A percentile compares a stretch with the other conserved stretches of the same genome.
Conservation (phyloP, 441 rosid genomes). For the Cnidoscolus chayamansa region DNA sequence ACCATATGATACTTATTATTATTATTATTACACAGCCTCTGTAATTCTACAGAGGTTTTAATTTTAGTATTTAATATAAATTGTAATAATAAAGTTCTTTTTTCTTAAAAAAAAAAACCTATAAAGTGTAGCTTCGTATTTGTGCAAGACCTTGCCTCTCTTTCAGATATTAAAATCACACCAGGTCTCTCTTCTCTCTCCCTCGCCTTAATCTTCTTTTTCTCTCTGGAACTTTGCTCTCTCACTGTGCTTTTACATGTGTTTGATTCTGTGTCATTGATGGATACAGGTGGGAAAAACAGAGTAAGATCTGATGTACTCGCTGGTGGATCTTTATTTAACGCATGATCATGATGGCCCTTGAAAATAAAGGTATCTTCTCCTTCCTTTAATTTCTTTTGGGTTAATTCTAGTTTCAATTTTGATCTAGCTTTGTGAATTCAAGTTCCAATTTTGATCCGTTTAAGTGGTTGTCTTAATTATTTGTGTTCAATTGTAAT, state of each 20-base stretch:
- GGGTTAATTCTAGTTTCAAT: neutral
- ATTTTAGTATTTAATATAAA: too few relatives aligned
- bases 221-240: neutral
- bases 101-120: neutral
- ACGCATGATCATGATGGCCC: conserved; percentile 45
- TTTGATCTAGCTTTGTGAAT: conserved; percentile 13
- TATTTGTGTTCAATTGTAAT: neutral
- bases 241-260: neutral
- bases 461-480: neutral
- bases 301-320: conserved; percentile 56
- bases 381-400: neutral
- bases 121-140: conserved; percentile 2
- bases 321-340: conserved; percentile 48
- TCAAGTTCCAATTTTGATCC: neutral
- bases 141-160: conserved; percentile 7
- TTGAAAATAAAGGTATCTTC: conserved; percentile 41
- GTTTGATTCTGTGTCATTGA: conserved; percentile 12
- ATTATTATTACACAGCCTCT: too few relatives aligned
- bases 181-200: conserved; percentile 15
- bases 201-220: neutral
- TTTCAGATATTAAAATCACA: conserved; percentile 34
- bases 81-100: too few relatives aligned
- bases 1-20: too few relatives aligned
- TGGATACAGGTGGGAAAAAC: conserved; percentile 23
- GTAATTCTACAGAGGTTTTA: too few relatives aligned